Percentiles rank a stretch among this genome's conserved stretches.
Evolutionary conservation across 2,329 filamentous ascomycete species (phyloP).

Genomic region (Penicillium corylophilum): DNA sequence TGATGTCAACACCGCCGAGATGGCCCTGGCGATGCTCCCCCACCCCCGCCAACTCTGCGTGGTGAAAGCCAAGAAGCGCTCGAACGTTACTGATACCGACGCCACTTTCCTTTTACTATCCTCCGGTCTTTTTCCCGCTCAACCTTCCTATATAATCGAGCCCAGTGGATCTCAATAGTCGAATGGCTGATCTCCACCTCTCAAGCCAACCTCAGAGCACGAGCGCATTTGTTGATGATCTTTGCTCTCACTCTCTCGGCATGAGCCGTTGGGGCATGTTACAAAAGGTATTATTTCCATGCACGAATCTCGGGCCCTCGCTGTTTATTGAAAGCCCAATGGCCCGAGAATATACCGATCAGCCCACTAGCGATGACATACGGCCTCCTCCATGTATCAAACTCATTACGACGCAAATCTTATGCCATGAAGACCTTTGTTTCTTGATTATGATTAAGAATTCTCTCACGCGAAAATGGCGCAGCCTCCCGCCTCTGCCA

Average conservation of each 20-base stretch:
- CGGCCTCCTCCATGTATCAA: too few species aligned
- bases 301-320: neutral
- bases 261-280: neutral
- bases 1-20: neutral
- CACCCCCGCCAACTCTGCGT: neutral
- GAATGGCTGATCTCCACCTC: neutral
- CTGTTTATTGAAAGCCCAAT: neutral
- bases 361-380: too few species aligned
- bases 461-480: neutral
- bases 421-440: neutral
- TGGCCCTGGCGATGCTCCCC: neutral
- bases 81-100: neutral
- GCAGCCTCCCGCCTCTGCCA: neutral
- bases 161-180: neutral
- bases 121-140: neutral
- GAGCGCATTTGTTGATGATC: neutral
- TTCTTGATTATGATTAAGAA: neutral
- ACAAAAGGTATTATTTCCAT: neutral
- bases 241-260: neutral
- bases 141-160: neutral
- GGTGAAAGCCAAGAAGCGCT: neutral
- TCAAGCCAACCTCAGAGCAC: neutral
- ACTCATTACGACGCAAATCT: neutral
- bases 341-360: neutral
- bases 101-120: neutral